Conservation (phyloP, 768 basidiomycete species). For the Hortiboletus campestris region DNA sequence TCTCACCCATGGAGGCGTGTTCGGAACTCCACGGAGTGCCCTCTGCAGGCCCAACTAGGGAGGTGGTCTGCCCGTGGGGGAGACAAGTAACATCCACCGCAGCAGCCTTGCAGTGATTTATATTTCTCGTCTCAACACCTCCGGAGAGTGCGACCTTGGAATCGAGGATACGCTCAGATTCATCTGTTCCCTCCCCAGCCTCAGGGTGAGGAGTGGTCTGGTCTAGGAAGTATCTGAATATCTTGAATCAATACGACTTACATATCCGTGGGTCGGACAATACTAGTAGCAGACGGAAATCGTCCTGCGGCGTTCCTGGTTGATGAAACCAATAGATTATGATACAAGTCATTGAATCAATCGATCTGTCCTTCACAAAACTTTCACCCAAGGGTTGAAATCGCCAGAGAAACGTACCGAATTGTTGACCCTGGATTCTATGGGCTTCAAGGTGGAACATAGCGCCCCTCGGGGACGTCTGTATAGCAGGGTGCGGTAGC, state of each 20-base stretch:
- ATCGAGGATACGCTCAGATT: neutral
- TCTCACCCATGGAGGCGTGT: slow-evolving; percentile 7
- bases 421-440: slow-evolving; percentile 11
- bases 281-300: slow-evolving; percentile 11
- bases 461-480: neutral
- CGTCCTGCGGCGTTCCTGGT: slow-evolving; percentile 2
- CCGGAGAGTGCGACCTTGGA: neutral
- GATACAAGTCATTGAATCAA: slow-evolving; percentile 4
- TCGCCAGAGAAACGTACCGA: slow-evolving; percentile 1
- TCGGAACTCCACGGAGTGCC: slow-evolving; percentile 26
- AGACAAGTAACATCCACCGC: neutral
- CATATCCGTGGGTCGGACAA: slow-evolving; percentile 8
- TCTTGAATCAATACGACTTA: neutral
- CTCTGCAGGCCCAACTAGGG: slow-evolving; percentile 1
- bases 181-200: neutral
- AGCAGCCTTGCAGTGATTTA: neutral
- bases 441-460: neutral
- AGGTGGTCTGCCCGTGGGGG: neutral
- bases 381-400: slow-evolving; percentile 8
- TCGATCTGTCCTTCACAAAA: neutral
- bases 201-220: neutral
- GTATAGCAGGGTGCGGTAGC: slow-evolving; percentile 1
- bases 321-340: slow-evolving; percentile 7
- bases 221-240: neutral
- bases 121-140: neutral